Base-by-base conservation (phyloP, 495 filamentous ascomycete species). In the Penicillium fimorum region DNA sequence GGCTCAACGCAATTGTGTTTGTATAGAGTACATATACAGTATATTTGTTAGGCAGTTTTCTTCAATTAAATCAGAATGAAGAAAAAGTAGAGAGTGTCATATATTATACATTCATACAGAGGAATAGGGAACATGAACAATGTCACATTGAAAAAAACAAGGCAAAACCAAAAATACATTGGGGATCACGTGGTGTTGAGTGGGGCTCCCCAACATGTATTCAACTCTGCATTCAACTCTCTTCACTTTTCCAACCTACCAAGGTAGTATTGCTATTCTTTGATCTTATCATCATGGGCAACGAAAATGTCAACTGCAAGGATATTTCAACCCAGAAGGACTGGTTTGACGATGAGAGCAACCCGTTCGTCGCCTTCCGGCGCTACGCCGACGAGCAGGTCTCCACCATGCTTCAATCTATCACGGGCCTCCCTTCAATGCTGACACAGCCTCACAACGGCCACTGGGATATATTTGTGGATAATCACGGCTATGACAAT, bases 321-420 rank as follows among this genome's bases (percentile, higher is more conserved):
- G 52, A 61, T 7, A 18, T 47, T 46, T 1, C 35, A 53, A 49
- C 52, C 47, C 54, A 52, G 11, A 40, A 67, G 44, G 55, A 53
- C 51, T 63, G 61, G 62, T 50, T 58, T 35, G 69, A 77, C 22
- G 60, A 66, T 41, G 69, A 75, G 51, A 64, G 47, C 32, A 86
- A 84, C 56, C 81, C 84, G 12, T 86, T 87, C 62, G 71, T 84
- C 46, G 70, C 78, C 30, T 84, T 86, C 66, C 81, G 82, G 52
- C 79, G 78, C 54, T 84, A 78, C 61, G 79, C 82, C 50, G 83
- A 87, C 61, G 73, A 78, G 50, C 82, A 84, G 53, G 75, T 85
- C 50, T 79, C 78, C 5, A 79, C 77, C 38, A 67, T 85, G 58
- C 61, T 84, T 41, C 76, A 82, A 41, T 77, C 76, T 33, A 69